Evolutionary conservation across 2,329 filamentous ascomycete species (phyloP).

Genomic region (Didymella segeticola): DNA sequence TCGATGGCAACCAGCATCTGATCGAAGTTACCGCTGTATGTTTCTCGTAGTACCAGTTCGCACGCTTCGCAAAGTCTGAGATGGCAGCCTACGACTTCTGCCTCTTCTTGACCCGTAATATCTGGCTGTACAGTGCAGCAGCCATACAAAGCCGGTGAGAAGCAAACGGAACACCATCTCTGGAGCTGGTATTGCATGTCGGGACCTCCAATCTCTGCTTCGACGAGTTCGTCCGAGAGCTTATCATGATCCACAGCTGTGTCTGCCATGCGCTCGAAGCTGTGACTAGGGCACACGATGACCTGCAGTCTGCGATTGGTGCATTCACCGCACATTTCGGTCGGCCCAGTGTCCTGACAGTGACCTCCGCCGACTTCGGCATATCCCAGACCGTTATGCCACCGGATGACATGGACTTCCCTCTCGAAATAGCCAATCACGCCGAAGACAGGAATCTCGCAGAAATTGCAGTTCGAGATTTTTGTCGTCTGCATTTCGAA

Average conservation of each 20-base stretch:
- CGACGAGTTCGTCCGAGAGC: slow-evolving; percentile 19
- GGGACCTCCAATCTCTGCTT: slow-evolving; percentile 13
- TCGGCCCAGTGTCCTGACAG: slow-evolving; percentile 27
- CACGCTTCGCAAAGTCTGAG: slow-evolving; percentile 35
- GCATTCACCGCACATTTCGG: slow-evolving; percentile 37
- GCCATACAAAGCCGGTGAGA: slow-evolving; percentile 26
- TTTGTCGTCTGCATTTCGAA: slow-evolving; percentile 31
- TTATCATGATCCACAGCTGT: slow-evolving; percentile 2
- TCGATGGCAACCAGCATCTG: slow-evolving; percentile 24
- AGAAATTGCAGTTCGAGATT: slow-evolving; percentile 50
- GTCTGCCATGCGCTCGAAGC: slow-evolving; percentile 13
- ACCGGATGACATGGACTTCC: slow-evolving; percentile 45
- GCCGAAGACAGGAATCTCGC: slow-evolving; percentile 49
- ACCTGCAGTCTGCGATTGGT: slow-evolving; percentile 31
- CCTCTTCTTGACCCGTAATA: slow-evolving; percentile 8
- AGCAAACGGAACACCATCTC: slow-evolving; percentile 43
- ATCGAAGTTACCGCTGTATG: slow-evolving; percentile 13
- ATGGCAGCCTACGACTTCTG: slow-evolving; percentile 33
- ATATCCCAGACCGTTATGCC: slow-evolving; percentile 45
- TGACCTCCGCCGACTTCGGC: slow-evolving; percentile 51
- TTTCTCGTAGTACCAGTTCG: slow-evolving; percentile 13
- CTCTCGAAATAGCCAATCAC: slow-evolving; percentile 49
- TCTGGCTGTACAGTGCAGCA: slow-evolving; percentile 26
- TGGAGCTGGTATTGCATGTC: slow-evolving; percentile 24
- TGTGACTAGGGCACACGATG: slow-evolving; percentile 27